phyloP scores from a whole-genome alignment of 169 alveolate species.

The Plasmodium vivax region DNA sequence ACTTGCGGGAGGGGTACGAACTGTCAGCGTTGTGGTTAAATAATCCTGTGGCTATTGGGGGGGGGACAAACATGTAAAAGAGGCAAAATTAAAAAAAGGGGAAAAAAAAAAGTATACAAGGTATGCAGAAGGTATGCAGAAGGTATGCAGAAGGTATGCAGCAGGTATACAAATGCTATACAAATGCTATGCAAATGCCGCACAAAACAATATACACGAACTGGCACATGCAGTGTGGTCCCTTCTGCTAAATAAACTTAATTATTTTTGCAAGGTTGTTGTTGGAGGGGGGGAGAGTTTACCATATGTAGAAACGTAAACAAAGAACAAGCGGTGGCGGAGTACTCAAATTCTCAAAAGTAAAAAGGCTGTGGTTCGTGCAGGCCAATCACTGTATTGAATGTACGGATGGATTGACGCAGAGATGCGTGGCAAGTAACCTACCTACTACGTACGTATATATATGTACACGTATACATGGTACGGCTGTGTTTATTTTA shows the following conservation, averaged over 20 bases:
- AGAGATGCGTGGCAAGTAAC: neutral
- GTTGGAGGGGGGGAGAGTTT: neutral
- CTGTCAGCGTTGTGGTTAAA: neutral
- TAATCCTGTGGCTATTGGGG: neutral
- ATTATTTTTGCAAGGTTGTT: neutral
- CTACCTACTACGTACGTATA: neutral
- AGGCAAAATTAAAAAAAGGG: neutral
- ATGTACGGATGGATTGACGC: neutral
- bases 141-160: no score
- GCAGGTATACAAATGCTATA: neutral
- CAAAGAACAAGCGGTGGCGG: neutral
- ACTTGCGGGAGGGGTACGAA: neutral
- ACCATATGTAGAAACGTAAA: neutral
- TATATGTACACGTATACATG: neutral
- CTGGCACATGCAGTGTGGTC: neutral
- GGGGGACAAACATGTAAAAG: neutral
- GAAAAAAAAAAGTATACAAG: neutral
- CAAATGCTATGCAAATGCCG: neutral
- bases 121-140: no score
- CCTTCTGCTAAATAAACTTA: neutral
- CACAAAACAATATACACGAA: neutral
- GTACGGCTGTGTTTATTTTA: neutral
- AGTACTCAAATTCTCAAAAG: neutral
- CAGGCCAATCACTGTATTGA: neutral
- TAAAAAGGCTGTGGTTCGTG: neutral